A percentile compares a stretch with the other conserved stretches of the same genome.
These are phyloP conservation scores for Saksenaea oblongispora DNA, from an alignment of 371 early-diverging fungal species.

Conservation along the genomic window DNA sequence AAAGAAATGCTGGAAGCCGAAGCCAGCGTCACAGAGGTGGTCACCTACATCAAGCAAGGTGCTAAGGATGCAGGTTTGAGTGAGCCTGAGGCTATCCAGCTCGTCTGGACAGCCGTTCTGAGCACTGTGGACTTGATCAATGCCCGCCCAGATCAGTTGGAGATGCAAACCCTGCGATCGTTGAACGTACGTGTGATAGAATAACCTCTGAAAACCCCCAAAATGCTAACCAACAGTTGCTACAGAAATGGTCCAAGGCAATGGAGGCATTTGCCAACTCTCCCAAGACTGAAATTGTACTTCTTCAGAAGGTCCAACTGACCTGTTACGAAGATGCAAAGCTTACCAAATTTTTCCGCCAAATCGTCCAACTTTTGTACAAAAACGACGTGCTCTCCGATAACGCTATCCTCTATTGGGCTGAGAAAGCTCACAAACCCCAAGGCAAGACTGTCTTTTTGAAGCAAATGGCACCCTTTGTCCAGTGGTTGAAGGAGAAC, in stretches of 20 bases:
- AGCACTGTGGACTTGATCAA: conserved; percentile 73
- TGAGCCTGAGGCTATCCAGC: conserved; percentile 74
- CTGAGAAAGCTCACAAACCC: conserved; percentile 83
- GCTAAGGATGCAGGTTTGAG: conserved; percentile 74
- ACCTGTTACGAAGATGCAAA: conserved; percentile 89
- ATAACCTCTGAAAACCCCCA: no score
- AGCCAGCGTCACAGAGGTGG: conserved; percentile 57
- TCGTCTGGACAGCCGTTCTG: conserved; percentile 84
- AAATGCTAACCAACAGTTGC: not conserved
- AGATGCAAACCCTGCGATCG: conserved; percentile 69
- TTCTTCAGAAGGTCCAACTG: conserved; percentile 82
- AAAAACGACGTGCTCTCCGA: conserved; percentile 88
- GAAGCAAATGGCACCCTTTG: conserved; percentile 91
- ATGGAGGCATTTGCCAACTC: conserved; percentile 74
- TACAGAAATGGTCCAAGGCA: conserved; percentile 65
- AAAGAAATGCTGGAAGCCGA: conserved; percentile 63
- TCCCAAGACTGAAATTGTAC: conserved; percentile 83
- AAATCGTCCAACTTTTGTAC: conserved; percentile 81
- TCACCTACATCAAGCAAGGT: conserved; percentile 63
- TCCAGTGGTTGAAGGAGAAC: conserved; percentile 78
- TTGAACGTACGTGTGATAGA: conserved; percentile 44
- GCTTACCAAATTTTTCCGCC: conserved; percentile 83
- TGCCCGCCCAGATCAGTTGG: conserved; percentile 82
- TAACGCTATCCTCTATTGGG: conserved; percentile 91
- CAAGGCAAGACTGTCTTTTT: conserved; percentile 88